Conservation (phyloP, 441 rosid species). For the Arabidopsis hybrid region DNA sequence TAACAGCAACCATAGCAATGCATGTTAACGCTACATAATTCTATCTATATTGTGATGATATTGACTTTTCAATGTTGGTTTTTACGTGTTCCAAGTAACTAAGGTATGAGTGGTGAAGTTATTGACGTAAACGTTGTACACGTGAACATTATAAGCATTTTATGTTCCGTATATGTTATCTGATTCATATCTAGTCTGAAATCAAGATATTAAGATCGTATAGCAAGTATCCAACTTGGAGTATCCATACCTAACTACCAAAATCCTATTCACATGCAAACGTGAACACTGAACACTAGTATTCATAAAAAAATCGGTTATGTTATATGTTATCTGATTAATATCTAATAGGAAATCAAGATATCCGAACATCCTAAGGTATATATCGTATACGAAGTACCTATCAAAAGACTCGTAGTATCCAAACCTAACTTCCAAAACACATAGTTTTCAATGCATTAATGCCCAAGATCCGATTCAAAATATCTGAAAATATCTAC, state of each 20-base stretch:
- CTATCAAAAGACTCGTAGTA: background rate
- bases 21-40: background rate
- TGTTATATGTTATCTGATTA: background rate
- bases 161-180: background rate
- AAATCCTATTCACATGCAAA: background rate
- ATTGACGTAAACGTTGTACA: constrained; percentile 1
- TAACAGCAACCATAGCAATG: background rate
- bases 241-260: background rate
- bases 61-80: background rate
- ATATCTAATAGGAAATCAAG: background rate
- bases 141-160: background rate
- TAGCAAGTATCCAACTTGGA: background rate
- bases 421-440: background rate
- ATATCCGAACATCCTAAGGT: background rate
- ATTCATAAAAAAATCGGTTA: background rate
- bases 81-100: constrained; percentile 3
- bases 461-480: background rate
- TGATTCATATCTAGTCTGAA: background rate
- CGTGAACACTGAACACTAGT: background rate
- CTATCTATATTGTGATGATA: background rate
- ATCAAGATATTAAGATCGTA: background rate
- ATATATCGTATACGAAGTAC: background rate
- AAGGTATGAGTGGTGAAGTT: constrained; percentile 3
- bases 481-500: constrained; percentile 18
- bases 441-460: background rate